These are phyloP conservation scores for Pleurozium schreberi DNA, from an alignment of 225 moss, liverwort and hornwort genomes.

Conservation along the genomic window DNA sequence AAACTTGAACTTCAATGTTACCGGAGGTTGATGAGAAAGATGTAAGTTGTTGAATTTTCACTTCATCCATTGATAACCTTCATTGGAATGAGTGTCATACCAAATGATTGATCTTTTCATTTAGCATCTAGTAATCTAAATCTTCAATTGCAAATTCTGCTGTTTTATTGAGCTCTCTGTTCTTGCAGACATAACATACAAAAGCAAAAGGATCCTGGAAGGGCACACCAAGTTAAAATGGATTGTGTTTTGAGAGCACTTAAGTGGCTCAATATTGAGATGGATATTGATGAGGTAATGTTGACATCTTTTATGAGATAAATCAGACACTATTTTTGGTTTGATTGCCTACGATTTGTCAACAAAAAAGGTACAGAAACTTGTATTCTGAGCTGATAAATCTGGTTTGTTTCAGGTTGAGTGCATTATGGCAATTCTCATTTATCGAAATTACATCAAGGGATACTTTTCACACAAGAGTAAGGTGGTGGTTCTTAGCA, in stretches of 20 bases:
- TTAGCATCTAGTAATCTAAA: neutral
- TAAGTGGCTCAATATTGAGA: constrained; percentile 76
- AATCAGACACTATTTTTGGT: neutral
- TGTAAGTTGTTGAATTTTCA: constrained; percentile 29
- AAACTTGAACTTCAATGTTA: constrained; percentile 92
- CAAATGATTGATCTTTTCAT: neutral
- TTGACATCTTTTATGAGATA: neutral
- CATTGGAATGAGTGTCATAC: neutral
- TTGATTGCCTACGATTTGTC: neutral
- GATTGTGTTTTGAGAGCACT: constrained; percentile 78
- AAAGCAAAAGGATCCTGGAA: constrained; percentile 79
- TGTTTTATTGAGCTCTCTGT: neutral
- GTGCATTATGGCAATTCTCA: constrained; percentile 81
- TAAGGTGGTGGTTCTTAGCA: constrained; percentile 91
- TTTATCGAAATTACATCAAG: constrained; percentile 71
- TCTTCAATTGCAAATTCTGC: neutral
- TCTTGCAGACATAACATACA: constrained; percentile 67
- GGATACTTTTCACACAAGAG: constrained; percentile 93
- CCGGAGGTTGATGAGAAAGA: constrained; percentile 89
- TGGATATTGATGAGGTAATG: constrained; percentile 81
- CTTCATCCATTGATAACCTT: neutral
- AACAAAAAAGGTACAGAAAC: neutral
- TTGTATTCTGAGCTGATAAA: neutral
- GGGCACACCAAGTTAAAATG: constrained; percentile 95
- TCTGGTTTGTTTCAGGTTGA: constrained; percentile 48